These are phyloP conservation scores for Stylosanthes scabra DNA, from an alignment of 331 rosid species.

Conservation along the genomic window DNA sequence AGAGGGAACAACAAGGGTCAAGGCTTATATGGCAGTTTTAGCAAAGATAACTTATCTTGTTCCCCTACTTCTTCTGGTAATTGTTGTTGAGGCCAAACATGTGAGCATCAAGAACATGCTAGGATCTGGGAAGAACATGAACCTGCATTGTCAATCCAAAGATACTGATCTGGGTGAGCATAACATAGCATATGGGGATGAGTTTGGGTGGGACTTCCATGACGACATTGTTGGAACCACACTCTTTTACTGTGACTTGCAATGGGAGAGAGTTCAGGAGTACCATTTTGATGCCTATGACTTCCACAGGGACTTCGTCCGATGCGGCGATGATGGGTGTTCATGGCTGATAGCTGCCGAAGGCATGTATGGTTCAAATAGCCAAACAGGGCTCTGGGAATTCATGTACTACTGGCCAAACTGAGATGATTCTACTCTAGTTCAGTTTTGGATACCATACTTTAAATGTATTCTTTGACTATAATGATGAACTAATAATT, in stretches of 20 bases:
- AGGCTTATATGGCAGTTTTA: conserved; percentile 8
- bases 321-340: conserved; percentile 51
- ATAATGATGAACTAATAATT: not conserved
- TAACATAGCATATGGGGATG: conserved; percentile 34
- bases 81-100: conserved; percentile 37
- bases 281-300: conserved; percentile 43
- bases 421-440: conserved; percentile 2
- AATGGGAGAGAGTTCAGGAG: conserved; percentile 34
- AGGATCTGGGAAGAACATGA: conserved; percentile 54
- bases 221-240: conserved; percentile 39
- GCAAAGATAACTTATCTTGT: conserved; percentile 12
- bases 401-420: conserved; percentile 47
- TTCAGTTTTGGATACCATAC: conserved; percentile 11
- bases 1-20: not conserved
- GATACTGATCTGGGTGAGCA: conserved; percentile 47
- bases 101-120: conserved; percentile 51
- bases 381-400: conserved; percentile 46
- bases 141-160: conserved; percentile 53
- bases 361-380: conserved; percentile 51
- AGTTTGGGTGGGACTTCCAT: conserved; percentile 43
- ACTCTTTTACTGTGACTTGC: conserved; percentile 49
- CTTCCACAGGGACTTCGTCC: conserved; percentile 35
- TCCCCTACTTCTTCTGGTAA: conserved; percentile 29
- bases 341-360: conserved; percentile 47
- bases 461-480: not conserved